These are phyloP conservation scores for Trichomonas tenax DNA, from an alignment of 208 protist genomes.

Conservation along the genomic window DNA sequence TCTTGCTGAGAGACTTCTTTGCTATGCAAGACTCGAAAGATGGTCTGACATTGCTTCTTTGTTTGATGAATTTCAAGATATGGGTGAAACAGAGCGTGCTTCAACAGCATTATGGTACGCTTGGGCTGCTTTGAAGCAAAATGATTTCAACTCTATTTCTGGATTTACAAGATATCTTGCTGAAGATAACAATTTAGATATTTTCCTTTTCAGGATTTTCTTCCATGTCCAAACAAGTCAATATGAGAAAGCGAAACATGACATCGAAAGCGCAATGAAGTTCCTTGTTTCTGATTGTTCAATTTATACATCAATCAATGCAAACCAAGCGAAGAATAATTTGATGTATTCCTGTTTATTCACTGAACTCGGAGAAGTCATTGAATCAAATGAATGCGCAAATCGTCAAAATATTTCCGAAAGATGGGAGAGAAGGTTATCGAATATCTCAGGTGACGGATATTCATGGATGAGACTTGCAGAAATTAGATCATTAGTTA, in stretches of 20 bases:
- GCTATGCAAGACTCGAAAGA: background rate
- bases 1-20: background rate
- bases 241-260: background rate
- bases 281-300: background rate
- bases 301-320: background rate
- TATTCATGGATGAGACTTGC: background rate
- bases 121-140: background rate
- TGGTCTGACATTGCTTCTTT: background rate
- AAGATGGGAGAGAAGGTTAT: background rate
- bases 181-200: background rate
- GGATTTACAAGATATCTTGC: background rate
- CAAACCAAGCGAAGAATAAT: background rate
- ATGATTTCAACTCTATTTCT: background rate
- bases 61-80: background rate
- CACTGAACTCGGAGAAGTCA: background rate
- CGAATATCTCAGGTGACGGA: background rate
- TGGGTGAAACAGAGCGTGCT: background rate
- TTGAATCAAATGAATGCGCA: background rate
- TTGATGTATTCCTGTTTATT: background rate
- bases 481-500: background rate
- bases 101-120: background rate
- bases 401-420: background rate
- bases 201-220: background rate
- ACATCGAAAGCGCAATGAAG: background rate
- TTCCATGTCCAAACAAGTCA: background rate